Percentiles rank a stretch among this genome's conserved stretches.
phyloP scores from a whole-genome alignment of 139 green algal species.

The Edaphochlamys debaryana region DNA sequence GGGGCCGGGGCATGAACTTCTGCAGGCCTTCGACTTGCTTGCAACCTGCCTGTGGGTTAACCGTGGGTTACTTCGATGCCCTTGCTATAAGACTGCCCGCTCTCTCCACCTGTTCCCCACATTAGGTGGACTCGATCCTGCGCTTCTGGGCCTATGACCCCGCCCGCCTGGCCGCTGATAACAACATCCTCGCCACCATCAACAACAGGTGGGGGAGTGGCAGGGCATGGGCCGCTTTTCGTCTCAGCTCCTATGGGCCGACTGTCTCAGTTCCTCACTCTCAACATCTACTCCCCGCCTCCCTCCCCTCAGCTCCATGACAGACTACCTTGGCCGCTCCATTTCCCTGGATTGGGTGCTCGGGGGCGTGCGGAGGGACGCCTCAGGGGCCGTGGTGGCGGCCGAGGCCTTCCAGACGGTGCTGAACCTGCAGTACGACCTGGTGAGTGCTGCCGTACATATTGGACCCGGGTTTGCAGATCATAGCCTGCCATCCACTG shows the following conservation, averaged over 20 bases:
- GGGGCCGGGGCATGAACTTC: too few species aligned
- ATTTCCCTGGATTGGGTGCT: conserved; percentile 11
- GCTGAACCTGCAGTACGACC: background rate
- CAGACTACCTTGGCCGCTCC: background rate
- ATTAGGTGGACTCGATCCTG: background rate
- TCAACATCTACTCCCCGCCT: too few species aligned
- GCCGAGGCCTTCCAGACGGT: conserved; percentile 11
- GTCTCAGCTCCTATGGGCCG: too few species aligned
- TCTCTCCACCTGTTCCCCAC: background rate
- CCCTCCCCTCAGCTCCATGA: background rate
- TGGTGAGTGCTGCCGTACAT: background rate
- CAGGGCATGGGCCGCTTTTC: too few species aligned
- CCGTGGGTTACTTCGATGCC: background rate
- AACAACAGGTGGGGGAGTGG: too few species aligned
- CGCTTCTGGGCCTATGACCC: background rate
- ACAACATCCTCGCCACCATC: conserved; percentile 15
- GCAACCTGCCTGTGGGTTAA: background rate
- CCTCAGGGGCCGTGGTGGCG: background rate
- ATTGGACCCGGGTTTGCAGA: background rate
- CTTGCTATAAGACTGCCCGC: too few species aligned
- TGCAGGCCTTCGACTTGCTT: background rate
- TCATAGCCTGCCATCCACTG: background rate
- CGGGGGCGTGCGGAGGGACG: background rate
- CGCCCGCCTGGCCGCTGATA: background rate
- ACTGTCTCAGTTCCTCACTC: too few species aligned